A percentile compares a stretch with the other conserved stretches of the same genome.
Evolutionary conservation across 1,284 basidiomycete genomes (phyloP).

Genomic region (Tremellales sp.): DNA sequence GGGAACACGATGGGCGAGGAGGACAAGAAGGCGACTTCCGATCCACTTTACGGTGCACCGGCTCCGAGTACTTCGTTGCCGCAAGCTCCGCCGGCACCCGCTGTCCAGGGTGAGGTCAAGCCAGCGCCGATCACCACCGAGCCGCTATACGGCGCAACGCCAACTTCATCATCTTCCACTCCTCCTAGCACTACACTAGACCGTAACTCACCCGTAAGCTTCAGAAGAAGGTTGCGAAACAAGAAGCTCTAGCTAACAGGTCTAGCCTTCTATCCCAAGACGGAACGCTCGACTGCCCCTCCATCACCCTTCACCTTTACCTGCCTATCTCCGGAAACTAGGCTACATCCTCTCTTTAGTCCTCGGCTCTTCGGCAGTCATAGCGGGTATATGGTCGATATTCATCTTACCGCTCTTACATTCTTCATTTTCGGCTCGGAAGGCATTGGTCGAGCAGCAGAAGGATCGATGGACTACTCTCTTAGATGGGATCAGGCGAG

Average conservation of each 20-base stretch:
- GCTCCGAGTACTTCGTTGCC: no score
- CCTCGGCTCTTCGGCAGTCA: constrained; percentile 32
- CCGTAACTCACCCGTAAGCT: no score
- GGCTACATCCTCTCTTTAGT: constrained; percentile 38
- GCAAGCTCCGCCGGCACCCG: no score
- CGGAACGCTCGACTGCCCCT: constrained; percentile 2
- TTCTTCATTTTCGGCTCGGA: constrained; percentile 41
- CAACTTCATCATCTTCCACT: no score
- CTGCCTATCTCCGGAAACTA: constrained; percentile 30
- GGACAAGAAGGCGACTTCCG: constrained; percentile 7
- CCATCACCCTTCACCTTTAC: constrained; percentile 3
- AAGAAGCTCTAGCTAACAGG: not conserved
- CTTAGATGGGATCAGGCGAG: constrained; percentile 12
- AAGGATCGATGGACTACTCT: constrained; percentile 18
- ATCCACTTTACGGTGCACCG: constrained; percentile 19
- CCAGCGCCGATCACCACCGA: no score
- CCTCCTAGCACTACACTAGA: no score
- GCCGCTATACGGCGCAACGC: constrained; percentile 9
- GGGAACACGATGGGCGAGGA: no score
- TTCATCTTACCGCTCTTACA: constrained; percentile 45
- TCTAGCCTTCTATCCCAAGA: not conserved
- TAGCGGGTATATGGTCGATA: constrained; percentile 37
- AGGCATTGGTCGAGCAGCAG: constrained; percentile 39
- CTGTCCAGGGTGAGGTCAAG: no score
- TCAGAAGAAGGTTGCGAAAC: no score